Percentiles rank a stretch among this genome's conserved stretches.
These are phyloP conservation scores for Colletotrichum endophyticum DNA, from an alignment of 2,329 filamentous ascomycete species.

Conservation along the genomic window DNA sequence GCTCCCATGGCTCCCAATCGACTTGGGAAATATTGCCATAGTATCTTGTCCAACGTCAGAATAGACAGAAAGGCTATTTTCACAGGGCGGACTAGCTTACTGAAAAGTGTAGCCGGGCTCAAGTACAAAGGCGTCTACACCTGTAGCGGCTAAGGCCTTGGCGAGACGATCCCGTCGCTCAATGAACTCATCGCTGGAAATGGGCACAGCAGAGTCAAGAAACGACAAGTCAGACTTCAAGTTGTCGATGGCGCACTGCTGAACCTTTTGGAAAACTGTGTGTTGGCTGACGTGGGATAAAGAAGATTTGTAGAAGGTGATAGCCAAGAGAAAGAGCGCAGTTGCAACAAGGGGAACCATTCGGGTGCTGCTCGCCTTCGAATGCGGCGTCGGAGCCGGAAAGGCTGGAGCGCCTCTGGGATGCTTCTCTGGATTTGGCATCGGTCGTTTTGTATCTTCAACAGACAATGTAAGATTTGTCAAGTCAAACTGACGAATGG, in stretches of 20 bases:
- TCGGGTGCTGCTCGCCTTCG: not conserved
- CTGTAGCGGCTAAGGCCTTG: constrained; percentile 53
- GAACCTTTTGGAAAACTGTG: constrained; percentile 13
- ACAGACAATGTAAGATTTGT: not conserved
- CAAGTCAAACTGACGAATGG: not conserved
- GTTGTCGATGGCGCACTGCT: constrained; percentile 57
- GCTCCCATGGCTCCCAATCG: constrained; percentile 70
- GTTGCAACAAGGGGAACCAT: not conserved
- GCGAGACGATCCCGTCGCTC: constrained; percentile 61
- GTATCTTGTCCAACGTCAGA: constrained; percentile 36
- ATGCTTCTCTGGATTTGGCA: not conserved
- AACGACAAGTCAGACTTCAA: constrained; percentile 55
- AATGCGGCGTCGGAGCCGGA: not conserved
- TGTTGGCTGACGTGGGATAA: not conserved
- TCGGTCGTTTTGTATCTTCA: not conserved
- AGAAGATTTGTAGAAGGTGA: not conserved
- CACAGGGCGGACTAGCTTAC: constrained; percentile 29
- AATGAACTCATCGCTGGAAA: constrained; percentile 56
- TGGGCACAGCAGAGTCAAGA: constrained; percentile 51
- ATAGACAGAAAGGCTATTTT: not conserved
- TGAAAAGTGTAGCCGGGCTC: constrained; percentile 70
- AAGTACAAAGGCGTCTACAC: constrained; percentile 62
- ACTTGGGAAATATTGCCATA: constrained; percentile 66
- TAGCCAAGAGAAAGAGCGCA: not conserved
- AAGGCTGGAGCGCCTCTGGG: not conserved